Evolutionary conservation across 2,329 filamentous ascomycete species (phyloP), one percentile per base, ranked within the genome.

Genomic region (Emergomyces africanus): DNA sequence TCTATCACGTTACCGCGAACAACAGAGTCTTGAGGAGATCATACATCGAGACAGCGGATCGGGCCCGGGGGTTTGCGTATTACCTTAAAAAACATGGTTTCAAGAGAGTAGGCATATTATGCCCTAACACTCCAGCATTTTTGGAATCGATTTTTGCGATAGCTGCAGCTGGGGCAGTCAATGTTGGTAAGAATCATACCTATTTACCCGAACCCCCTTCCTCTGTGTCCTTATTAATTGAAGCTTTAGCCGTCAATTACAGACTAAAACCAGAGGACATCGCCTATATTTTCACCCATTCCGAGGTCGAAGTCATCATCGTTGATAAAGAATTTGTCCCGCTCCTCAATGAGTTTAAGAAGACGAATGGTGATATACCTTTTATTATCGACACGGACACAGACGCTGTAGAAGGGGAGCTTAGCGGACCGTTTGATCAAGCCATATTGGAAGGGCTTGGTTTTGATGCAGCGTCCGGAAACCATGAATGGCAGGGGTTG

Each of bases 91-190:
- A 88, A 71, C 83, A 88, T 68, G 80, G 82, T 4, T 84, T 83
- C 68, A 86, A 83, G 67, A 81, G 88, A 61, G 87, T 97, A 5
- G 94, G 94, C 6, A 86, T 99, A 54, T 78, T 99, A 12, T 86
- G 85, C 9, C 89, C 94, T 2, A 99, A 99, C 71, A 99, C 94
- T 0, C 94, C 94, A 0, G 91, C 91, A 0, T 97, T 97, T 67
- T 78, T 99, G 33, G 92, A 97, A 74, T 83, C 85, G 6, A 89
- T 96, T 62, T 99, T 89, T 69, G 94, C 88, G 1, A 87, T 96
- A 65, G 86, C 85, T 0, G 91, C 88, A 0, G 88, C 88, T 0
- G 90, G 90, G 1, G 88, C 80, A 8, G 82, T 95, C 28, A 84
- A 90, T 62, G 87, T 96, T 57, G 80, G 79, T 78, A 69, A 69